Evolutionary conservation across 1,284 basidiomycete species (phyloP).

Genomic region (Apiotrichum mycotoxinovorans): DNA sequence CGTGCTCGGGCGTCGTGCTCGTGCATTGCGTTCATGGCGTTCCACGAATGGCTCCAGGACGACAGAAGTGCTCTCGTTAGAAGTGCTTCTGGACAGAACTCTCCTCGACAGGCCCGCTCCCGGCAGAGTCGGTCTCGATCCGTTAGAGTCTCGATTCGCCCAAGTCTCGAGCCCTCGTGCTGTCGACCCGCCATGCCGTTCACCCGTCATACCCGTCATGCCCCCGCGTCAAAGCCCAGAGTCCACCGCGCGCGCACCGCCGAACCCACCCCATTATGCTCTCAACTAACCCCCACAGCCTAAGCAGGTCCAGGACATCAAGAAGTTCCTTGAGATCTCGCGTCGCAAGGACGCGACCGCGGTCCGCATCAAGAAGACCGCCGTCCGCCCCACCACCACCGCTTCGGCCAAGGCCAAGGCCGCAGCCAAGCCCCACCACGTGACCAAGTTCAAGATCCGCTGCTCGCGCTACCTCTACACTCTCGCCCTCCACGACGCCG

Average conservation of each 20-base stretch:
- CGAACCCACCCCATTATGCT: neutral
- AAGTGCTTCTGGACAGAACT: too few species aligned
- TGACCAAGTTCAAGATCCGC: constrained; percentile 99
- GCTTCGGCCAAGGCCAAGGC: constrained; percentile 47
- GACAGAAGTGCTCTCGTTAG: too few species aligned
- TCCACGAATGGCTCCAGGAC: too few species aligned
- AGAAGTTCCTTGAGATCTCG: constrained; percentile 94
- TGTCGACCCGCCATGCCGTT: too few species aligned
- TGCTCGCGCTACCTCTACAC: constrained; percentile 98
- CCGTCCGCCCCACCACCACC: constrained; percentile 50
- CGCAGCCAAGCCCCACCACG: constrained; percentile 63
- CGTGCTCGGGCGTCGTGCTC: too few species aligned
- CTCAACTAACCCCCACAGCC: constrained; percentile 62
- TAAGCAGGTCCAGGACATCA: constrained; percentile 97
- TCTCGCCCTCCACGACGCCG: constrained; percentile 86
- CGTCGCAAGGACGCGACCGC: constrained; percentile 69
- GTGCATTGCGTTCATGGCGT: too few species aligned
- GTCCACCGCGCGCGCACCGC: neutral
- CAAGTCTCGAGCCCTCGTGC: too few species aligned
- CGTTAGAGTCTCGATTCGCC: too few species aligned
- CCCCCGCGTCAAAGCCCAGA: too few species aligned
- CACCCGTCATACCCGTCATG: neutral
- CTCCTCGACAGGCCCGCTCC: too few species aligned
- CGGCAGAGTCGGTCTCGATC: too few species aligned
- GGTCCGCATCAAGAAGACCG: constrained; percentile 93